phyloP scores from a whole-genome alignment of 129 eudicot species.

The Flaveria linearis region DNA sequence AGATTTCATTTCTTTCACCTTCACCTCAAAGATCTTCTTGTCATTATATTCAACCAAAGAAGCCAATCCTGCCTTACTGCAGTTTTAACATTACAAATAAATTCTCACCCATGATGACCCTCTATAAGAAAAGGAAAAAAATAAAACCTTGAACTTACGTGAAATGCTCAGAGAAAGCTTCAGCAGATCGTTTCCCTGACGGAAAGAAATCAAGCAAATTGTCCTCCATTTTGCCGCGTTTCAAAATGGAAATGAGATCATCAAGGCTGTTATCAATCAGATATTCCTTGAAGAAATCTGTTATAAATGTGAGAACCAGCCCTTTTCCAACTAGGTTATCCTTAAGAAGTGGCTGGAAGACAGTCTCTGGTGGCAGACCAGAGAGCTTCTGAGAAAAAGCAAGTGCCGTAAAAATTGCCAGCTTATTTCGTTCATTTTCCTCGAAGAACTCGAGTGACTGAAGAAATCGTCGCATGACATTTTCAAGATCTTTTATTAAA shows the following conservation, averaged over 20 bases:
- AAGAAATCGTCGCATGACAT: conserved; percentile 88
- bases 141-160: conserved; percentile 54
- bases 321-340: conserved; percentile 97
- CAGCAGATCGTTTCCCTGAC: conserved; percentile 81
- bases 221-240: conserved; percentile 93
- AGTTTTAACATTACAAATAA: not conserved
- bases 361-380: conserved; percentile 96
- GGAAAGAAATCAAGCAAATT: conserved; percentile 92
- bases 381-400: conserved; percentile 98
- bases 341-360: conserved; percentile 95
- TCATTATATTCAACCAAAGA: conserved; percentile 82
- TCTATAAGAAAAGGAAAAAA: not conserved
- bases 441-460: conserved; percentile 96
- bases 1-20: conserved; percentile 93
- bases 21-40: conserved; percentile 92
- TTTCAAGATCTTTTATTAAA: conserved; percentile 93
- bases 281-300: conserved; percentile 96
- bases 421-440: conserved; percentile 86
- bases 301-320: conserved; percentile 83
- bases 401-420: conserved; percentile 95
- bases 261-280: conserved; percentile 94
- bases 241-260: conserved; percentile 85
- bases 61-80: conserved; percentile 84
- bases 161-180: conserved; percentile 93
- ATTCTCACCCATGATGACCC: not conserved